Base-by-base conservation (phyloP, 1,139 yeast genomes). In the Hansenula lynferdii region DNA sequence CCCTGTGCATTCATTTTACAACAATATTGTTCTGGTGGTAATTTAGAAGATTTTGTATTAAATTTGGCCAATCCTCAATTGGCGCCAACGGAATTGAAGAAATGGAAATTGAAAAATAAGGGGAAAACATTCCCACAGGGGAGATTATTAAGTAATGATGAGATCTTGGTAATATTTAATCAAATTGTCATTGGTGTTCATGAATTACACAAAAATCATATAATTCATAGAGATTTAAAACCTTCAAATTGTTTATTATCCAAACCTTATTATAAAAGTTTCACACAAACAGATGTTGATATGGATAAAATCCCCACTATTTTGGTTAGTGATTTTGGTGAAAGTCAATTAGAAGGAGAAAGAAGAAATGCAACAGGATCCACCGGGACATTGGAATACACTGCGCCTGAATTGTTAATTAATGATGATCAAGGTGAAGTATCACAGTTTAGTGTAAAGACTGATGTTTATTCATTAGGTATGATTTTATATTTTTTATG, bases 1-100 rank as follows among this genome's bases (percentile, higher is more conserved):
- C 96, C 97, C 0, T 86, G 90, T 56, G 87, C 89, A 8, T 89
- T 77, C 51, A 83, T 87, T 14, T 62, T 87, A 19, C 94, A 85
- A 56, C 96, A 87, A 53, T 87, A 83, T 56, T 87, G 96, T 56
- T 83, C 77, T 38, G 96, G 95, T 11, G 96, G 96, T 0, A 87
- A 87, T 37, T 60, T 87, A 38, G 96, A 87, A 51, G 85, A 78
- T 42, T 71, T 82, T 49, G 71, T 85, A 7, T 49, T 57, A 10
- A 56, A 57, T n/a, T 46, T 64, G 18, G 42, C 53, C 4, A 39
- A 53, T 16, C 66, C 67, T 1, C 35, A 40, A 26, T 30, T 45
- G 16, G 49, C 47, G 24, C 42, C 44, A 2, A 35, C 41, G 20
- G 50, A 50, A 23, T 42, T 47, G 39, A 56, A 65, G 35, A 68